These are phyloP conservation scores for Ascochyta rabiei DNA, from an alignment of 2,329 filamentous ascomycete genomes.

Conservation along the genomic window DNA sequence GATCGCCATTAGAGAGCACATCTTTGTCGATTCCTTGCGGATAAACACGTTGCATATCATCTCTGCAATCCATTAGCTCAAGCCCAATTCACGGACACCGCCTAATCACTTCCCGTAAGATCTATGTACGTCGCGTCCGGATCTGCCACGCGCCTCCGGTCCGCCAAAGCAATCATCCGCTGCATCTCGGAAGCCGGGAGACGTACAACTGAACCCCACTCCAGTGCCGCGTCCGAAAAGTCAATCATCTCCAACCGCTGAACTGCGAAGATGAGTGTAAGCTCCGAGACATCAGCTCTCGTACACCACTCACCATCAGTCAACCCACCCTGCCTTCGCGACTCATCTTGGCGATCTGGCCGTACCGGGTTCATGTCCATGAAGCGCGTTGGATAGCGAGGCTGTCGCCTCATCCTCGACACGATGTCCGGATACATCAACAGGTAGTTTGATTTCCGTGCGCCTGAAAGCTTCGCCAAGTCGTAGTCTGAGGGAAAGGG, in stretches of 20 bases:
- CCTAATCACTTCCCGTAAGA: too few species aligned
- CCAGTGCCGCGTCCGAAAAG: conserved; percentile 33
- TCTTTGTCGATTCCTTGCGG: too few species aligned
- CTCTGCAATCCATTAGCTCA: too few species aligned
- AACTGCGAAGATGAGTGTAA: conserved; percentile 1
- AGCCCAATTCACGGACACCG: too few species aligned
- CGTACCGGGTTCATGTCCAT: conserved; percentile 32
- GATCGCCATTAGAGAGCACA: too few species aligned
- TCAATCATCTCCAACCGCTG: conserved; percentile 27
- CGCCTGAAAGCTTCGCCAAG: conserved; percentile 27
- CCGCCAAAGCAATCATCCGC: conserved; percentile 27
- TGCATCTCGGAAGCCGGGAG: conserved; percentile 26
- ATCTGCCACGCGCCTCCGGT: conserved; percentile 23
- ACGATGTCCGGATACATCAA: conserved; percentile 24
- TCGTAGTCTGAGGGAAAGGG: conserved; percentile 19
- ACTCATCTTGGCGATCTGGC: neutral
- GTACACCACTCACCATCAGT: conserved; percentile 22
- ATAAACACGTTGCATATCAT: too few species aligned
- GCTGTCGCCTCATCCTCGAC: conserved; percentile 31
- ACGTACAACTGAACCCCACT: conserved; percentile 36
- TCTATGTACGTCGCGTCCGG: too few species aligned
- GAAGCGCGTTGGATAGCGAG: conserved; percentile 24
- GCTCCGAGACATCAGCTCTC: too few species aligned
- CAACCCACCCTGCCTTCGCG: conserved; percentile 5
- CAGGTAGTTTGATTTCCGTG: conserved; percentile 21